Percentiles rank a stretch among this genome's conserved stretches.
Evolutionary conservation across 345 rosid genomes (phyloP).

Genomic region (Boechera retrofracta): DNA sequence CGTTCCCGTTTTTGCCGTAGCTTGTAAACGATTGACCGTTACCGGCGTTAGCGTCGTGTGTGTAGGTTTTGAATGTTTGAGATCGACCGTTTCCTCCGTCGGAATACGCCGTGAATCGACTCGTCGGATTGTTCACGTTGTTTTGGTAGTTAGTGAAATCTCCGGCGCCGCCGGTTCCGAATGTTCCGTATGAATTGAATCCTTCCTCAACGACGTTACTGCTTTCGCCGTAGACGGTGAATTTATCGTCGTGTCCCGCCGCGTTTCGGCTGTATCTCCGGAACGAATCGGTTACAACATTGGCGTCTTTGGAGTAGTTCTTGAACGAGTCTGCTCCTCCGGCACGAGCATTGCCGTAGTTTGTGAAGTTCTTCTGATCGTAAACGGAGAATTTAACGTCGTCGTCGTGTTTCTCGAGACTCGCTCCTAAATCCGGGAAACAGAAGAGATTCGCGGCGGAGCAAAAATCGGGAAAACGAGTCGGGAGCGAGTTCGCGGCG

Average conservation of each 20-base stretch:
- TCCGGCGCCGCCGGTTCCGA: constrained; percentile 68
- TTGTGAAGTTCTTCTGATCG: constrained; percentile 71
- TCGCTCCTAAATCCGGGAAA: constrained; percentile 62
- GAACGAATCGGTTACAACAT: constrained; percentile 55
- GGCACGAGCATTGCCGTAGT: constrained; percentile 58
- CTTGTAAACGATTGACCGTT: constrained; percentile 54
- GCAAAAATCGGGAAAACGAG: constrained; percentile 75
- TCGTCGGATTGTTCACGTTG: constrained; percentile 63
- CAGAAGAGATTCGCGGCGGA: constrained; percentile 85
- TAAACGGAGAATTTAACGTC: constrained; percentile 67
- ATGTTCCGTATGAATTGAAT: constrained; percentile 75
- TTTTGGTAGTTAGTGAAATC: constrained; percentile 62
- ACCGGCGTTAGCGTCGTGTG: constrained; percentile 63
- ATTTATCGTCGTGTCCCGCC: constrained; percentile 51
- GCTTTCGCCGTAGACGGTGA: constrained; percentile 48
- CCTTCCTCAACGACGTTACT: constrained; percentile 70
- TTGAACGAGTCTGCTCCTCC: constrained; percentile 67
- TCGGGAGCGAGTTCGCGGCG: constrained; percentile 56
- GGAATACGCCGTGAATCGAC: constrained; percentile 64
- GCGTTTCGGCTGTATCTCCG: constrained; percentile 63
- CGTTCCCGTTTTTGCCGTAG: constrained; percentile 77
- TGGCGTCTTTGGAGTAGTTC: constrained; percentile 51
- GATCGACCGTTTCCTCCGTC: constrained; percentile 53
- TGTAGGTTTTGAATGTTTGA: constrained; percentile 62
- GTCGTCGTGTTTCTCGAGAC: constrained; percentile 50